These are phyloP conservation scores for Asterochloris erici DNA, from an alignment of 139 green algal genomes.

Conservation along the genomic window DNA sequence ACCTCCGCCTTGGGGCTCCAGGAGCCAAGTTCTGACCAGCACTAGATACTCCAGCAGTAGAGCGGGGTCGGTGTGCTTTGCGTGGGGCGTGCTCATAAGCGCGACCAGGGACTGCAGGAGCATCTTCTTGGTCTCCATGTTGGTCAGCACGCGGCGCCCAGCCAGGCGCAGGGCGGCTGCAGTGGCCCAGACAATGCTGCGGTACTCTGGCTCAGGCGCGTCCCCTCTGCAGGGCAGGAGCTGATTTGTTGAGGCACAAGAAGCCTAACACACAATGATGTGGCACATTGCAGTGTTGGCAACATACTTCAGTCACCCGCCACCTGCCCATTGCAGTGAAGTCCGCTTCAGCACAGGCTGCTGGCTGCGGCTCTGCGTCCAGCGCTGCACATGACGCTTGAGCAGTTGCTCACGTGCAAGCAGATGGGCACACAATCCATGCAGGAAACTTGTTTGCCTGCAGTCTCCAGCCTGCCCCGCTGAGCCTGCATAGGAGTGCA, in stretches of 20 bases:
- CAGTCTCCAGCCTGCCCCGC: no score
- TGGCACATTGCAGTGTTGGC: no score
- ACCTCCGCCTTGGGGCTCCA: slow-evolving; percentile 7
- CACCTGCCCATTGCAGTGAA: no score
- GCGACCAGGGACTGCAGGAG: slow-evolving; percentile 77
- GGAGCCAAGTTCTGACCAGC: slow-evolving; percentile 43
- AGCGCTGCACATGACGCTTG: no score
- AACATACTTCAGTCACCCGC: no score
- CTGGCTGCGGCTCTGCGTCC: no score
- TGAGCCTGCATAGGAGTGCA: no score
- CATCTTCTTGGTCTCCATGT: slow-evolving; percentile 65
- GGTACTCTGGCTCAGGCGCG: slow-evolving; percentile 56
- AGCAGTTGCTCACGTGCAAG: no score
- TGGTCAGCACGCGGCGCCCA: slow-evolving; percentile 40
- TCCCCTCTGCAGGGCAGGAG: slow-evolving; percentile 8
- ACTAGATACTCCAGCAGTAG: slow-evolving; percentile 62
- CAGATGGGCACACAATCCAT: no score
- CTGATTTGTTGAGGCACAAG: not conserved
- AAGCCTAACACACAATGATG: no score
- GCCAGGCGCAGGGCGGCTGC: slow-evolving; percentile 51
- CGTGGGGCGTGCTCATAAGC: slow-evolving; percentile 51
- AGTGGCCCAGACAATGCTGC: slow-evolving; percentile 67
- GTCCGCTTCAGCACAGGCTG: no score
- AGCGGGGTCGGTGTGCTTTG: slow-evolving; percentile 48
- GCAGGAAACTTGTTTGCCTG: no score